A percentile compares a stretch with the other conserved stretches of the same genome.
These are phyloP conservation scores for Coffea humblotiana DNA, from an alignment of 305 asterid species.

Conservation along the genomic window DNA sequence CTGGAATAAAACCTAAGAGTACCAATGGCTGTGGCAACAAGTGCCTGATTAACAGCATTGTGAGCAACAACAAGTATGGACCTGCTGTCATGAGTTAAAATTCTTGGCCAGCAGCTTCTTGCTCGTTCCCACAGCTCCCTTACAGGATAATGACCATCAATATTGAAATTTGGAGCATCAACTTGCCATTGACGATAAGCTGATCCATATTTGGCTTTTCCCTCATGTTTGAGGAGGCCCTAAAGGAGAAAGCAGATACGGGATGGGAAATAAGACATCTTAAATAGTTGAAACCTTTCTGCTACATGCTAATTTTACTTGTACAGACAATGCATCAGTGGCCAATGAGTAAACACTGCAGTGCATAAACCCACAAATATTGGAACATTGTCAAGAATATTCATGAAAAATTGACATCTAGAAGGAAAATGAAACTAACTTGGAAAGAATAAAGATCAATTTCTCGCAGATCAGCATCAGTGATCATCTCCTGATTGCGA, in stretches of 20 bases:
- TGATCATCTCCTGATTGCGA: constrained; percentile 74
- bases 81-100: constrained; percentile 70
- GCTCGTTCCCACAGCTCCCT: constrained; percentile 91
- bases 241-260: constrained; percentile 24
- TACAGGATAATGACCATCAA: constrained; percentile 91
- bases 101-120: constrained; percentile 74
- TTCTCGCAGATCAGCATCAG: constrained; percentile 79
- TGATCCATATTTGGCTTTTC: constrained; percentile 71
- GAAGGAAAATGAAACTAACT: constrained; percentile 40
- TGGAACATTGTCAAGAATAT: not conserved
- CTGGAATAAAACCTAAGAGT: constrained; percentile 5
- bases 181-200: constrained; percentile 88
- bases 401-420: not conserved
- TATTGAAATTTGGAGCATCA: constrained; percentile 76
- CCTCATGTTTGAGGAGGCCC: constrained; percentile 91
- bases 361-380: not conserved
- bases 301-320: not conserved
- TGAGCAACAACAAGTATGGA: constrained; percentile 82
- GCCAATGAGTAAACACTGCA: not conserved
- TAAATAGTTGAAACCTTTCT: not conserved
- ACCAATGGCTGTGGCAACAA: constrained; percentile 96
- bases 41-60: constrained; percentile 97
- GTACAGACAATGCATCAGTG: not conserved
- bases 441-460: constrained; percentile 95
- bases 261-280: not conserved